phyloP scores from a whole-genome alignment of 83 land plant genomes.

The Picea mariana region DNA sequence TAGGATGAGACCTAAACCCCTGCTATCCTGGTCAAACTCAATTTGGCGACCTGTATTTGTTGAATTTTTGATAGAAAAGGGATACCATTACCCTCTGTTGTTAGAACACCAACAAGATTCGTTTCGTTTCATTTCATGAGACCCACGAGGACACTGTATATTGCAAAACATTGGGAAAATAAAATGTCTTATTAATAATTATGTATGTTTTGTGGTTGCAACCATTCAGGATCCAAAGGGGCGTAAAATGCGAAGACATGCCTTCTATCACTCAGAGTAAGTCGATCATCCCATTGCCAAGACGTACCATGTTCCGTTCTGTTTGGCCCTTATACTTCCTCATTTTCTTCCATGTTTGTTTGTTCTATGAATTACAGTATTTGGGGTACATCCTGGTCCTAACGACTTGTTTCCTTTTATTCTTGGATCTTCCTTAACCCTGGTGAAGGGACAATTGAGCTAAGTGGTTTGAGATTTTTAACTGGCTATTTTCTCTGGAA shows the following conservation, averaged over 20 bases:
- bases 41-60: neutral
- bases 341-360: neutral
- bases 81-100: neutral
- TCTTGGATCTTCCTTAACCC: neutral
- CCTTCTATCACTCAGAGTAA: slow-evolving; percentile 52
- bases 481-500: neutral
- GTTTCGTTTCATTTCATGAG: neutral
- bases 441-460: too few species aligned
- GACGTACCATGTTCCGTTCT: too few species aligned
- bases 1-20: too few species aligned
- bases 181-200: neutral
- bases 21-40: too few species aligned
- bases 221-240: slow-evolving; percentile 56
- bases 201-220: too few species aligned
- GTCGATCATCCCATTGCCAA: neutral
- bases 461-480: neutral
- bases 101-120: neutral
- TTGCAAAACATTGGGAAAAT: neutral
- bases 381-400: neutral
- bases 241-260: slow-evolving; percentile 52
- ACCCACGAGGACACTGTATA: neutral
- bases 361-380: neutral
- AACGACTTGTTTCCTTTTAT: neutral
- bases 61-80: neutral
- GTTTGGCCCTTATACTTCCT: neutral